phyloP scores from a whole-genome alignment of 1,139 yeast genomes.

The Meyerozyma sp. region DNA sequence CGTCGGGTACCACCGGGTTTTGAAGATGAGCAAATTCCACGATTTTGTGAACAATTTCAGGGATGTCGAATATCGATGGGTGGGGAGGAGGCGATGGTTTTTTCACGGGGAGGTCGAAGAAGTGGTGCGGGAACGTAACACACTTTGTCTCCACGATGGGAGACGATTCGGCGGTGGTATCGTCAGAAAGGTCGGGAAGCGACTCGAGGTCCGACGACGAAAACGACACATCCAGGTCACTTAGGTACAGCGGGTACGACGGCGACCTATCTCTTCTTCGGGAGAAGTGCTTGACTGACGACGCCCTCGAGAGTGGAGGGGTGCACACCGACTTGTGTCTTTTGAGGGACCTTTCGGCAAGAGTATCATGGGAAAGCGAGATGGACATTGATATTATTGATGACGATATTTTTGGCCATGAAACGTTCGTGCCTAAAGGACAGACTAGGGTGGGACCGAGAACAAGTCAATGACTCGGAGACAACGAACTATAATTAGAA shows the following conservation, averaged over 20 bases:
- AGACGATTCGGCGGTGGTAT: conserved; percentile 23
- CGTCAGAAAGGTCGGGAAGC: conserved; percentile 33
- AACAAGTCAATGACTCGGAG: conserved; percentile 1
- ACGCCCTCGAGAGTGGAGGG: neutral
- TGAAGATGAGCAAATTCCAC: conserved; percentile 52
- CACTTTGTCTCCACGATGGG: conserved; percentile 13
- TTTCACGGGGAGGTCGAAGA: neutral
- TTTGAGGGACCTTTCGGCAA: neutral
- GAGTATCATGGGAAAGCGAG: neutral
- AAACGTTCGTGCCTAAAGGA: neutral
- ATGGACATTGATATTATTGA: neutral
- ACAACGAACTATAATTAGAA: neutral
- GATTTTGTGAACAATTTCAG: conserved; percentile 68
- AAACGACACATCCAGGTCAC: neutral
- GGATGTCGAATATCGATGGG: conserved; percentile 60
- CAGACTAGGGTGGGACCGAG: conserved; percentile 1
- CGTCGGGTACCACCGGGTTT: conserved; percentile 49
- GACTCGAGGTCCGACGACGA: conserved; percentile 28
- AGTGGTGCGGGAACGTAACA: neutral
- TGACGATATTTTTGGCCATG: neutral
- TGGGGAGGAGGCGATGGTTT: conserved; percentile 1
- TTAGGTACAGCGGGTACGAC: neutral
- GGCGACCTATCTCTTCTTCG: neutral
- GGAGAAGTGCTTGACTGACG: neutral
- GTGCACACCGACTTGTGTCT: neutral